Base-by-base conservation (phyloP, 192 early-diverging fungal genomes). In the Coemansia sp. region DNA sequence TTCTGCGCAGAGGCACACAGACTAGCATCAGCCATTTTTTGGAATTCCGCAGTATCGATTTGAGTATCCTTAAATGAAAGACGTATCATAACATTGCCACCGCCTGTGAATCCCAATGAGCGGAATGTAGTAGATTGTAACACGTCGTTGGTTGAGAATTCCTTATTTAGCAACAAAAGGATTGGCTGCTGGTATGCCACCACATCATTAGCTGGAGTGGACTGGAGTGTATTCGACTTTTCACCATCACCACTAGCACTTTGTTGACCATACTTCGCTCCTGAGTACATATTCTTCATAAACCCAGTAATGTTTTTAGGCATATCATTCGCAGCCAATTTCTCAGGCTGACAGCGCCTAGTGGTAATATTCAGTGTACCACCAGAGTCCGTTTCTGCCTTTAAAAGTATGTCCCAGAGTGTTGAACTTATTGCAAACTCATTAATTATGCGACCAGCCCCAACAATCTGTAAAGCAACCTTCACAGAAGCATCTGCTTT, bases 391-490 rank as follows among this genome's bases (percentile, higher is more conserved):
- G 30, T 17, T 23, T 81, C 73, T 7, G 70, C 73, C 17, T 59
- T 9, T 0, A 25, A 20, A 10, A 81, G 57, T 5, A 81, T 65
- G 23, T 75, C 84, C 94, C 94, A 95, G 6, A 95, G 83, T 25
- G 86, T 84, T 2, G 84, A 76, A 10, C 71, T 63, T 4, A 81
- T 61, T 6, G 70, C 60, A 64, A 91, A 93, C 23, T 89, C 86
- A 25, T 74, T 82, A 22, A 91, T 84, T 9, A 91, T 65, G 30
- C 94, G 80, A 14, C 75, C 84, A 5, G 86, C 85, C 31, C 90
- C 90, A 19, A 88, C 86, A 11, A 92, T 70, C 70, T 94, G 92
- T 19, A 95, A 74, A 5, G 93, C 94, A 30, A 95, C 85, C 72
- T 81, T 71, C 55, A 84, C 75, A 20, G 68, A 39, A 57, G 64